Evolutionary conservation across 352 stramenopile species (phyloP), one percentile per base, ranked within the genome.

Genomic region (Paralagenidium karlingii): DNA sequence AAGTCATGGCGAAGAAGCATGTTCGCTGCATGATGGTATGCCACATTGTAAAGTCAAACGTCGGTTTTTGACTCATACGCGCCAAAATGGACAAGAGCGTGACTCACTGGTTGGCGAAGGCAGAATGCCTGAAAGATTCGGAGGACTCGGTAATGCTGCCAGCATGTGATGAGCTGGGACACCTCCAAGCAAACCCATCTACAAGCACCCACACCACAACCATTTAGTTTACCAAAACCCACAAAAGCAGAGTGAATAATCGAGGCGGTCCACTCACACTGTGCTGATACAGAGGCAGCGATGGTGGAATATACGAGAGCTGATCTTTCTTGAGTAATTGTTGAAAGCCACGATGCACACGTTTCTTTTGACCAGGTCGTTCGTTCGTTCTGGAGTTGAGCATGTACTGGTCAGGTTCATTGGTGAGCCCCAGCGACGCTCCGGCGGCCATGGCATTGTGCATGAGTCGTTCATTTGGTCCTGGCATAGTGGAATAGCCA

Each of bases 1-100:
- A 87, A 84, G 7, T 87, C 74, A 33, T 87, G 69, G 13, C 61
- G 57, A 21, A 87, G 53, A 8, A 87, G 55, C 74, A 87, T 84
- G 25, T 61, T 77, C 1, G 74, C 69, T 76, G 40, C 34, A 56
- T 44, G 8, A 47, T 13, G 16, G 45, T n/a, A n/a, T n/a, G 24
- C 15, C 5, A n/a, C 12, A 26, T 24, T 40, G n/a, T 10, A 34
- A 34, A 22, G n/a, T 5, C 28, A n/a, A n/a, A n/a, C n/a, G n/a
- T n/a, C n/a, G n/a, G 4, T 11, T 11, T 31, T 13, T 37, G 16
- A 29, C 16, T 22, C 16, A 7, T 8, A 36, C 30, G 3, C 7
- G 30, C 8, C 7, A 20, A 7, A 16, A 8, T 8, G 22, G 30
- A 36, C 20, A 4, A 19, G 29, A 1, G 18, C n/a, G 45, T 37